A percentile compares a stretch with the other conserved stretches of the same genome.
phyloP scores from a whole-genome alignment of 495 filamentous ascomycete genomes.

The Lasiosphaeria miniovina region DNA sequence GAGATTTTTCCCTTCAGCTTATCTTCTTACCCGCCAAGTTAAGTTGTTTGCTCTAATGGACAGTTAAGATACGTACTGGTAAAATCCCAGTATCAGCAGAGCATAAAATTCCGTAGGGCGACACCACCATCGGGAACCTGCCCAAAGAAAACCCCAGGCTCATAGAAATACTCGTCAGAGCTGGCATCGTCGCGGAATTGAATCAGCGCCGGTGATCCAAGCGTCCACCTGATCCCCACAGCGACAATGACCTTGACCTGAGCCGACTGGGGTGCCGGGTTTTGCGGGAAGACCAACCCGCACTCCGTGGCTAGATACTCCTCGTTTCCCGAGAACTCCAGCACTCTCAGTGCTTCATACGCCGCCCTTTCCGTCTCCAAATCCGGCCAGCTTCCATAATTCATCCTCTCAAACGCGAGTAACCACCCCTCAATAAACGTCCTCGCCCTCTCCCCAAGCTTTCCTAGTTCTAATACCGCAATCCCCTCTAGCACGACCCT shows the following conservation, averaged over 20 bases:
- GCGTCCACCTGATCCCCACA: background rate
- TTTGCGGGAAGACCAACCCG: background rate
- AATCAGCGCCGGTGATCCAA: background rate
- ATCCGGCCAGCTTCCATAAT: background rate
- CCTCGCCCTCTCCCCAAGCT: background rate
- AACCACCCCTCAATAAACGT: background rate
- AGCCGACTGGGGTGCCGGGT: background rate
- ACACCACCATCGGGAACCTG: background rate
- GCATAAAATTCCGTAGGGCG: too few relatives aligned
- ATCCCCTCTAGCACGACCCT: background rate
- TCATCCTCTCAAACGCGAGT: background rate
- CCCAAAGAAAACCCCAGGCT: slow-evolving; percentile 2
- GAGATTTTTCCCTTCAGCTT: too few relatives aligned
- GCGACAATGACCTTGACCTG: background rate
- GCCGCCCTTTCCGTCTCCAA: background rate
- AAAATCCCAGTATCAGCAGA: too few relatives aligned
- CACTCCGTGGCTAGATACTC: background rate
- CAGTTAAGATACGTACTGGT: too few relatives aligned
- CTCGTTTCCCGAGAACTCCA: background rate
- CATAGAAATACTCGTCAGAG: background rate
- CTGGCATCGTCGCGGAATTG: background rate
- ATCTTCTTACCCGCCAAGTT: too few relatives aligned
- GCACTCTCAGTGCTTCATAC: background rate
- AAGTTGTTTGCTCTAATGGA: too few relatives aligned
- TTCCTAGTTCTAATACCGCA: background rate